These are phyloP conservation scores for Xylaria sp. DNA, from an alignment of 495 filamentous ascomycete genomes.

Conservation along the genomic window DNA sequence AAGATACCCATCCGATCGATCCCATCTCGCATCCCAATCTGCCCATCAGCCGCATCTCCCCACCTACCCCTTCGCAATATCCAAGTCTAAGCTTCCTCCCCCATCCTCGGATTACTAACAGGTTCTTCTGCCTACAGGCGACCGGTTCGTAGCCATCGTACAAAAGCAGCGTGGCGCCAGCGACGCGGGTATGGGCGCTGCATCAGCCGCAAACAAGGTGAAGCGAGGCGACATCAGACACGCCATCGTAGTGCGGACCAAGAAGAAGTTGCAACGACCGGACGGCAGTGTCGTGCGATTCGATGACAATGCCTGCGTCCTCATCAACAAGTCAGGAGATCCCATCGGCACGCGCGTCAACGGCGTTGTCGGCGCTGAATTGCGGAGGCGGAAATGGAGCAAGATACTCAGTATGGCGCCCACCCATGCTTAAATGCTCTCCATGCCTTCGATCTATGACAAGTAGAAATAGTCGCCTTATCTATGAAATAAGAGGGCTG, in stretches of 20 bases:
- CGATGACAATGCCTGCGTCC: conserved; percentile 97
- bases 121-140: conserved; percentile 63
- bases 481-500: neutral
- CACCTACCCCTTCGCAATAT: neutral
- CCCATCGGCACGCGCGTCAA: conserved; percentile 93
- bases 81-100: neutral
- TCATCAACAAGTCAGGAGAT: conserved; percentile 97
- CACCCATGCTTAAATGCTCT: conserved; percentile 77
- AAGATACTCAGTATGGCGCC: conserved; percentile 97
- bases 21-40: neutral
- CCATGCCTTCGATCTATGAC: neutral
- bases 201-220: conserved; percentile 84
- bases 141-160: conserved; percentile 96
- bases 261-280: conserved; percentile 80
- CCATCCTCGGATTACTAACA: neutral
- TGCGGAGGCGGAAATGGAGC: conserved; percentile 90
- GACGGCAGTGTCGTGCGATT: conserved; percentile 92
- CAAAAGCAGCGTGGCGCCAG: conserved; percentile 83
- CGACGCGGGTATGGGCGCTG: conserved; percentile 59
- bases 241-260: conserved; percentile 91
- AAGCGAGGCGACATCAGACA: conserved; percentile 96
- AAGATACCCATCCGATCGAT: neutral
- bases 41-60: neutral
- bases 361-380: conserved; percentile 84
- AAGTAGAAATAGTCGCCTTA: neutral